These are phyloP conservation scores for Ustilago crameri DNA, from an alignment of 1,284 basidiomycete genomes.

Conservation along the genomic window DNA sequence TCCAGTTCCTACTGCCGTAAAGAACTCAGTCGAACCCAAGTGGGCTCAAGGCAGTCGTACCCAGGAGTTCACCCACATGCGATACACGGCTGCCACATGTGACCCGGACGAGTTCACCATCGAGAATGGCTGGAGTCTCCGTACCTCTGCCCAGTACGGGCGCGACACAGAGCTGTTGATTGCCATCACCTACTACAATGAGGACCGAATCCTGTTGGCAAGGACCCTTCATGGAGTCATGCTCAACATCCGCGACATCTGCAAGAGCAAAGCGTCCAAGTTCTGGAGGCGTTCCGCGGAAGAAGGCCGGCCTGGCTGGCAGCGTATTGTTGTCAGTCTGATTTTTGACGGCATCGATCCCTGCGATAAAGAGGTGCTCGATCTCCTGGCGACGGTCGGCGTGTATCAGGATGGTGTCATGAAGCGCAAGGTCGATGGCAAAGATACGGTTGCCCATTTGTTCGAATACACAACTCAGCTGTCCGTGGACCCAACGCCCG, in stretches of 20 bases:
- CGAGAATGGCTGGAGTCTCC: constrained; percentile 80
- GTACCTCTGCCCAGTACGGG: constrained; percentile 82
- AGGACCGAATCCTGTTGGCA: constrained; percentile 85
- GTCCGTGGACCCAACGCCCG: constrained; percentile 84
- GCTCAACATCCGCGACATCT: constrained; percentile 97
- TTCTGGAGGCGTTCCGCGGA: constrained; percentile 78
- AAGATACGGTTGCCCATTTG: constrained; percentile 84
- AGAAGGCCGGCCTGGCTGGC: constrained; percentile 81
- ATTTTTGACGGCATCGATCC: constrained; percentile 94
- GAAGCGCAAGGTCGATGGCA: constrained; percentile 89
- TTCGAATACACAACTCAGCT: constrained; percentile 76
- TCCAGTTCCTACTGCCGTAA: constrained; percentile 86
- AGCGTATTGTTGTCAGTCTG: constrained; percentile 83
- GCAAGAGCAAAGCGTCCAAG: constrained; percentile 92
- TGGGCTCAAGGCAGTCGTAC: constrained; percentile 71
- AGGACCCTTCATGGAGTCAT: constrained; percentile 90
- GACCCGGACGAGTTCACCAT: constrained; percentile 88
- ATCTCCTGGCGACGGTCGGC: constrained; percentile 69
- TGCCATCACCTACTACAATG: constrained; percentile 76
- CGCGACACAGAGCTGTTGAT: constrained; percentile 93
- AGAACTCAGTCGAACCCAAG: constrained; percentile 84
- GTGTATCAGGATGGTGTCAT: constrained; percentile 79
- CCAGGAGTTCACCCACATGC: constrained; percentile 90
- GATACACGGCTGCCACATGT: constrained; percentile 80
- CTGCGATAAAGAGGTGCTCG: constrained; percentile 81